These are phyloP conservation scores for Beauveria scarabaeidicola DNA, from an alignment of 2,329 filamentous ascomycete species.

Conservation along the genomic window DNA sequence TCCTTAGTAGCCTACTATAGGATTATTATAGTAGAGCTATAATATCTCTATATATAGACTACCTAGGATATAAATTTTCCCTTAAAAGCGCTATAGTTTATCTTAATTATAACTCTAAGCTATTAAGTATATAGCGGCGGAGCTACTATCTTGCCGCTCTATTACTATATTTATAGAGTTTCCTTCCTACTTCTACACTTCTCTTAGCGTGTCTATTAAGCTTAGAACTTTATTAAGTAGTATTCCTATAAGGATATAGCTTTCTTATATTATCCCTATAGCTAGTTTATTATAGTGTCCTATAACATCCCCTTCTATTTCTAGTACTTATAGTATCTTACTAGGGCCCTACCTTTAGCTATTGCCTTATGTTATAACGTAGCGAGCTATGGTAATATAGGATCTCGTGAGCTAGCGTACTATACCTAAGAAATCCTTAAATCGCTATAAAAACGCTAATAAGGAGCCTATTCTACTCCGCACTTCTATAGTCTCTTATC, in stretches of 20 bases:
- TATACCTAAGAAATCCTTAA: neutral
- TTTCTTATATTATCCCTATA: too few relatives aligned
- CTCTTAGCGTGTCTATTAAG: too few relatives aligned
- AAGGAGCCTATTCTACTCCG: slow-evolving; percentile 12
- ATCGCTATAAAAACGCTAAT: slow-evolving; percentile 11
- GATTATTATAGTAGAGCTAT: slow-evolving; percentile 8
- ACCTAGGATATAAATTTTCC: neutral
- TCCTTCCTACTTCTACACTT: neutral
- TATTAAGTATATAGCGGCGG: slow-evolving; percentile 8
- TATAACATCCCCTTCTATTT: too few relatives aligned
- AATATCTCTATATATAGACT: slow-evolving; percentile 9
- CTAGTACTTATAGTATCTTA: too few relatives aligned
- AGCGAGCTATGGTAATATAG: neutral
- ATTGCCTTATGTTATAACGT: neutral
- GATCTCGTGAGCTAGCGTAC: too few relatives aligned
- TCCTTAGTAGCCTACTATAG: slow-evolving; percentile 1
- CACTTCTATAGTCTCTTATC: neutral
- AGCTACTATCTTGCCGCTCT: slow-evolving; percentile 3
- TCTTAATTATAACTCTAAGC: neutral
- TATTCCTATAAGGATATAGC: too few relatives aligned
- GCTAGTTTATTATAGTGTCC: too few relatives aligned
- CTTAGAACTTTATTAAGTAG: too few relatives aligned
- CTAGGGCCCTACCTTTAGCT: neutral
- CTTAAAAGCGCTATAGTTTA: neutral
- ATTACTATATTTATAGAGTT: neutral